Percentiles rank a stretch among this genome's conserved stretches.
These are phyloP conservation scores for Fusarium verrucosum DNA, from an alignment of 2,329 filamentous ascomycete species.

Conservation along the genomic window DNA sequence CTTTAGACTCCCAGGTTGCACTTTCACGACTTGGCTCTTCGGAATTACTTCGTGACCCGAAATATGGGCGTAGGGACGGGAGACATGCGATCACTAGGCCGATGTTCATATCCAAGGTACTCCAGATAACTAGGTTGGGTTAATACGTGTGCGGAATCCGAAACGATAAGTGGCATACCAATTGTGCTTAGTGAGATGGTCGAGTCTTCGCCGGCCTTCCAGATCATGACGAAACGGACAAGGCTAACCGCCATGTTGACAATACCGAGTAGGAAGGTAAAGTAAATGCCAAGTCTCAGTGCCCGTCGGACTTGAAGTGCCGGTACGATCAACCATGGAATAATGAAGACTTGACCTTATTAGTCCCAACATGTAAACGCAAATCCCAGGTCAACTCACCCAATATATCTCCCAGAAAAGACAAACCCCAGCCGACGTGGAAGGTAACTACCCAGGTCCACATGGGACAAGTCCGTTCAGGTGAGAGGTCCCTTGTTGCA, in stretches of 20 bases:
- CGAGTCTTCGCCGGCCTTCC: conserved; percentile 10
- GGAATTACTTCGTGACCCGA: conserved; percentile 1
- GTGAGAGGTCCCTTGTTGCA: background rate
- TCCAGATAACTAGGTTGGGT: conserved; percentile 17
- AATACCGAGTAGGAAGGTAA: conserved; percentile 26
- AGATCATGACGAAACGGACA: conserved; percentile 21
- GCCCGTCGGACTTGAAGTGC: conserved; percentile 3
- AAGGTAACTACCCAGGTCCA: conserved; percentile 10
- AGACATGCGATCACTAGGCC: conserved; percentile 33
- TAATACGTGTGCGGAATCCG: accelerated
- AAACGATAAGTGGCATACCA: background rate
- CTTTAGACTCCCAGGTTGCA: background rate
- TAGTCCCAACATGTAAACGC: background rate
- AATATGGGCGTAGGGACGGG: conserved; percentile 32
- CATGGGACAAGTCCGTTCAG: background rate
- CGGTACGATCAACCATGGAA: conserved; percentile 31
- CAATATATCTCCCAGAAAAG: conserved; percentile 19
- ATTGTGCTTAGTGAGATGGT: conserved; percentile 20
- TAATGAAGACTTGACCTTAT: conserved; percentile 3
- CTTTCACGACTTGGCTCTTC: background rate
- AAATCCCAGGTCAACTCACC: background rate
- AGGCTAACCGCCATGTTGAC: conserved; percentile 32
- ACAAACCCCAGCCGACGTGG: conserved; percentile 24
- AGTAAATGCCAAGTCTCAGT: conserved; percentile 27
- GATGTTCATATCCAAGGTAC: conserved; percentile 23